Evolutionary conservation across 2,329 filamentous ascomycete species (phyloP), one percentile per base, ranked within the genome.

Genomic region (Diaporthe vaccinii): DNA sequence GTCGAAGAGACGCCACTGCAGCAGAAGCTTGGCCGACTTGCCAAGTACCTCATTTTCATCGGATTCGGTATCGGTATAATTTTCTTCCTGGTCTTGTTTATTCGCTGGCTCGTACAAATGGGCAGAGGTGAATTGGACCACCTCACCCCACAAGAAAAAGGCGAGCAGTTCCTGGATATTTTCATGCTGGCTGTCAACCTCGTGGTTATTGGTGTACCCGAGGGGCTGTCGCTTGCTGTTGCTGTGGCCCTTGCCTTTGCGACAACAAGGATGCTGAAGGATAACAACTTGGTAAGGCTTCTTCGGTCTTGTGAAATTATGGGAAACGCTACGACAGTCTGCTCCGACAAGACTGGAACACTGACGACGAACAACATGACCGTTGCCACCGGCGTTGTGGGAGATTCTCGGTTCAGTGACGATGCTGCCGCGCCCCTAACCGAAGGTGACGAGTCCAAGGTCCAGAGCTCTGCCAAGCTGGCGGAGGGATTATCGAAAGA

Each of bases 1-100:
- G 91, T 92, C 74, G 92, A 96, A 80, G 93, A 94, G 34, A 96
- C 94, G 1, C 94, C 94, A 4, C 83, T 96, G 10, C 94, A 96
- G 82, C 92, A 90, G 3, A 96, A 95, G 83, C 86, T 96, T 75
- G 95, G 95, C 78, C 87, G 91, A 5, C 87, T 96, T 25, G 94
- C 94, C 9, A 94, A 95, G 79, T 93, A 95, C 80, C 95, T 96
- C 74, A 86, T 86, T 34, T 82, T 84, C 1, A 83, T 86, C 73
- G 85, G 85, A 12, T 80, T 80, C 28, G 77, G 84, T 55, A 86
- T 82, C n/a, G 85, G 85, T 46, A 77, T 82, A 31, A 78, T 87
- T 51, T 86, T 86, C 78, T 86, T 87, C 74, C 74, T 85, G 14
- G 79, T 86, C 39, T 80, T 86, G 3, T 84, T 86, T 41, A 83